Evolutionary conservation across 139 green algal genomes (phyloP), one percentile per base, ranked within the genome.

Genomic region (Chlorella sp.): DNA sequence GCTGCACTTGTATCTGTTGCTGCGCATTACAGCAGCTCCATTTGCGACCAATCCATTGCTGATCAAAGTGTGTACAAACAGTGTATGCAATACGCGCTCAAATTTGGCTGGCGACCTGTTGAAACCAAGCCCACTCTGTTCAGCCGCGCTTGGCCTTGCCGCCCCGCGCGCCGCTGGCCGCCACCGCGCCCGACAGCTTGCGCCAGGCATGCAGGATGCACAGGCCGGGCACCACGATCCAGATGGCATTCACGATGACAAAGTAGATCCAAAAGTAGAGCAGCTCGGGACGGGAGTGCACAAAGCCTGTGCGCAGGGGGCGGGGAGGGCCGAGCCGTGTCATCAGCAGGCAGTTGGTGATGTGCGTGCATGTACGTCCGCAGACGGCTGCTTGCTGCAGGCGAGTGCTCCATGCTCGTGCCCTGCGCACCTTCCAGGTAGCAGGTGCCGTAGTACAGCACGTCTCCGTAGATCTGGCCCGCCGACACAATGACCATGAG

Each of bases 251-350:
- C 21, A 97, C 70, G 39, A 90, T 41, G 13, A 96, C 82, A 74
- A 99, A 97, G 80, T 98, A 99, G 71, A 93, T 91, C 92, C 94
- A 98, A 63, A 98, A 99, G 87, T 99, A 99, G 15, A 98, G 84
- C 13, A 80, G 65, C 86, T 97, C 94, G 26, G 93, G 91, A 11
- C 93, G 78, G 1, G 90, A 88, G 87, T 97, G 93, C 23, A 89
- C 44, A 30, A 86, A 87, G 30, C 87, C 91, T 94, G 88, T 63
- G 74, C 0, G 30, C 15, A 78, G 18, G 34, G 55, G 51, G 55
- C 2, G 75, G 32, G 21, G 60, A 9, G 30, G 12, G 20, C 21
- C 44, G 7, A 55, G 11, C 7, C 44, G 44, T 11, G 4, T 2
- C 12, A 32, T 28, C 28, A 36, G 63, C 63, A 36, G 63, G 28